phyloP scores from a whole-genome alignment of 495 filamentous ascomycete species.

The Penicillium cinerascens region DNA sequence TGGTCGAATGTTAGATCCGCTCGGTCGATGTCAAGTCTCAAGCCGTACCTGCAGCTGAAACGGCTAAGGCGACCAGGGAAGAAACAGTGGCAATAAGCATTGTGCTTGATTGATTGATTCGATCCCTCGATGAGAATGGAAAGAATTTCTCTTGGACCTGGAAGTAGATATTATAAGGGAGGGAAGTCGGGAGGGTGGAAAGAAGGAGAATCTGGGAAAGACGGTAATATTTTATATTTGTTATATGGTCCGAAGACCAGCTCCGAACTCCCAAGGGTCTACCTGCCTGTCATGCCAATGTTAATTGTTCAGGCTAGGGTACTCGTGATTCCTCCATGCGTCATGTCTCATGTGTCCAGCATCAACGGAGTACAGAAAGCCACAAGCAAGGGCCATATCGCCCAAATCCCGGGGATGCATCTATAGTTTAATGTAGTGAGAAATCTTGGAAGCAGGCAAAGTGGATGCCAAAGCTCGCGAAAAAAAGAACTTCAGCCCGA shows the following conservation, averaged over 20 bases:
- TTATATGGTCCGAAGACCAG: background rate
- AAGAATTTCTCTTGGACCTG: background rate
- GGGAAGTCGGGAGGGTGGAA: slow-evolving; percentile 2
- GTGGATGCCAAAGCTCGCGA: slow-evolving; percentile 3
- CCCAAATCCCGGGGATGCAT: background rate
- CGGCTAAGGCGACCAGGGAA: slow-evolving; percentile 16
- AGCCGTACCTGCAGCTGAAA: slow-evolving; percentile 19
- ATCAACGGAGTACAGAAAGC: slow-evolving; percentile 16
- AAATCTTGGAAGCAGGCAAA: background rate
- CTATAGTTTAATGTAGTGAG: background rate
- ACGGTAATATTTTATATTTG: slow-evolving; percentile 14
- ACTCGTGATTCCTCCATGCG: slow-evolving; percentile 13
- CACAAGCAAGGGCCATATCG: slow-evolving; percentile 7
- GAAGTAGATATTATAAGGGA: background rate
- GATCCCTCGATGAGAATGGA: background rate
- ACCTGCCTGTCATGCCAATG: background rate
- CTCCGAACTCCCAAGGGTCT: background rate
- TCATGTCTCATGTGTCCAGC: slow-evolving; percentile 15
- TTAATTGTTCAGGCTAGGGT: slow-evolving; percentile 16
- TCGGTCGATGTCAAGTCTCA: too few species aligned
- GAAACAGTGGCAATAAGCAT: slow-evolving; percentile 19
- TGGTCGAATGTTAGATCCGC: background rate
- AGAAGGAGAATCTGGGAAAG: background rate
- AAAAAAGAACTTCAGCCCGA: slow-evolving; percentile 5
- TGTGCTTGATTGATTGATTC: background rate